Evolutionary conservation across 495 filamentous ascomycete genomes (phyloP), one percentile per base, ranked within the genome.

Genomic region (Aspergillus incahuasiensis): DNA sequence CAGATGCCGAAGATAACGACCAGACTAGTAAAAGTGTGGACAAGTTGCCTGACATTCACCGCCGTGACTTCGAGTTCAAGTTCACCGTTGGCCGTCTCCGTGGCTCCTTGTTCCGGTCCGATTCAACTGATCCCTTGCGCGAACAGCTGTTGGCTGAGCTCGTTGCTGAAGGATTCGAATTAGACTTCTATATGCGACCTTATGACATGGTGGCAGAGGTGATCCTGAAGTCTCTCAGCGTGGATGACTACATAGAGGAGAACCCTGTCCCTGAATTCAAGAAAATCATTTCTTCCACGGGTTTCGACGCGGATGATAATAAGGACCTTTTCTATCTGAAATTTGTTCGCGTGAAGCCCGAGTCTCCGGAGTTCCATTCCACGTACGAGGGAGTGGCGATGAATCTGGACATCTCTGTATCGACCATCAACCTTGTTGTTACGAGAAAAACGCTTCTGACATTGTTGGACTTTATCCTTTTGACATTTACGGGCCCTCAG

Each of bases 161-260:
- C 28, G 84, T 98, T 46, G 94, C 94, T 9, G 90, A 97, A 70
- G 80, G 86, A 39, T 97, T 98, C 66, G 79, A 83, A 39, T 77
- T 98, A 19, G 85, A 94, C 61, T 91, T 91, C 64, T 92, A 91
- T 62, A 82, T 94, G 57, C 81, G 90, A 16, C 89, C 90, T 1
- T 96, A 83, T 63, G 91, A 97, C 62, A 90, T 97, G 86, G 87
- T 85, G 24, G 91, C 92, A 6, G 89, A 96, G 61, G 88, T 97
- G 6, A 79, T 89, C 6, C 79, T 98, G 16, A 88, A 87, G 22
- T 91, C 90, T 1, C 68, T 98, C n/a, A 90, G 86, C 18, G 82
- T 98, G 32, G 94, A 97, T 60, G 94, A 98, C 66, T 88, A 96
- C 60, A 91, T 98, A 19, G 88, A 92, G 58, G 85, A 92, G 49